A percentile compares a stretch with the other conserved stretches of the same genome.
Conservation (phyloP, 1,139 yeast species). For the Scheffersomyces quercinus region DNA sequence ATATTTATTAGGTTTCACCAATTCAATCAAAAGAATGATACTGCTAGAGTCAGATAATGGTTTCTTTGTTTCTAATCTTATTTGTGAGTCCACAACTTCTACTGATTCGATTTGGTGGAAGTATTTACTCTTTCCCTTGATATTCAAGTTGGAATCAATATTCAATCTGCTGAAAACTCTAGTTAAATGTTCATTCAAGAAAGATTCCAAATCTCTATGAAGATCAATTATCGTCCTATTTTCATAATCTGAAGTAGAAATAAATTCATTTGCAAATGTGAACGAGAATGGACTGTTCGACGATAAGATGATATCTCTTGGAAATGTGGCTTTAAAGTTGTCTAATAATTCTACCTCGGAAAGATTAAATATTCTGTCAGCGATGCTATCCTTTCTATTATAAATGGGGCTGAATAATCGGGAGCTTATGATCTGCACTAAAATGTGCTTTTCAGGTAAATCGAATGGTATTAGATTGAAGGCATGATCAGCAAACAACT, state of each 20-base stretch:
- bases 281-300: background rate
- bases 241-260: background rate
- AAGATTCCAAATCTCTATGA: conserved; percentile 1
- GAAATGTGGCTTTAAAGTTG: background rate
- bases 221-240: background rate
- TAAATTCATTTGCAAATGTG: background rate
- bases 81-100: background rate
- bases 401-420: too few relatives aligned
- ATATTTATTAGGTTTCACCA: conserved; percentile 33
- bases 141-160: conserved; percentile 18
- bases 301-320: too few relatives aligned
- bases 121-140: conserved; percentile 34
- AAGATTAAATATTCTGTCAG: background rate
- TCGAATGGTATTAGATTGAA: too few relatives aligned
- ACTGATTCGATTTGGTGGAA: conserved; percentile 15
- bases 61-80: too few relatives aligned
- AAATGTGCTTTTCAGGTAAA: too few relatives aligned
- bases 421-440: too few relatives aligned
- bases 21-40: conserved; percentile 19
- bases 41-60: background rate
- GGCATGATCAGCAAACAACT: too few relatives aligned
- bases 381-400: too few relatives aligned
- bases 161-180: conserved; percentile 22
- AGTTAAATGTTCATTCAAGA: conserved; percentile 16
- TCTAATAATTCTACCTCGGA: background rate